Conservation (phyloP, 106 monocot species). For the Platanthera zijinensis region DNA sequence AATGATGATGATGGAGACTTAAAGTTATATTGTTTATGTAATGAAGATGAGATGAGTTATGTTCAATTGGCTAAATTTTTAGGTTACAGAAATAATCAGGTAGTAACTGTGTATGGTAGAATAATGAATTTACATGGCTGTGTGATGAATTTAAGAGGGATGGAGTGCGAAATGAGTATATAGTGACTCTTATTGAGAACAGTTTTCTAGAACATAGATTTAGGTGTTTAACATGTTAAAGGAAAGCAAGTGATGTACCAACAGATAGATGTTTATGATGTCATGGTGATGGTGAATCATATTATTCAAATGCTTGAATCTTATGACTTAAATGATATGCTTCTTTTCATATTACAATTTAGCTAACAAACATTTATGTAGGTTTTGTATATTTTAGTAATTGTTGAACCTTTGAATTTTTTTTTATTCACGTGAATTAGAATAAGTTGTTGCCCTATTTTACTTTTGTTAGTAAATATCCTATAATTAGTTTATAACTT, state of each 20-base stretch:
- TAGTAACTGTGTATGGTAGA: not conserved
- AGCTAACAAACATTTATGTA: not conserved
- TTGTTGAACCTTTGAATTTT: not conserved
- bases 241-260: not conserved
- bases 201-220: not conserved
- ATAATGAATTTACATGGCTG: not conserved
- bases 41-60: not conserved
- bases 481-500: not conserved
- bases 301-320: not conserved
- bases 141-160: not conserved
- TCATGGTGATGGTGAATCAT: not conserved
- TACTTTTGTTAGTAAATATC: not conserved
- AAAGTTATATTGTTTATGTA: not conserved
- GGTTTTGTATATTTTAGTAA: not conserved
- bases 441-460: not conserved
- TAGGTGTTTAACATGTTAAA: not conserved
- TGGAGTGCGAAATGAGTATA: not conserved
- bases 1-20: not conserved
- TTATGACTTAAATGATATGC: not conserved
- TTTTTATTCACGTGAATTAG: not conserved
- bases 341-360: not conserved
- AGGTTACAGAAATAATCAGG: too few relatives aligned
- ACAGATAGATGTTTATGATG: not conserved
- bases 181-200: not conserved
- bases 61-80: too few relatives aligned